These are phyloP conservation scores for Mycena vulgaris DNA, from an alignment of 768 basidiomycete genomes.

Conservation along the genomic window DNA sequence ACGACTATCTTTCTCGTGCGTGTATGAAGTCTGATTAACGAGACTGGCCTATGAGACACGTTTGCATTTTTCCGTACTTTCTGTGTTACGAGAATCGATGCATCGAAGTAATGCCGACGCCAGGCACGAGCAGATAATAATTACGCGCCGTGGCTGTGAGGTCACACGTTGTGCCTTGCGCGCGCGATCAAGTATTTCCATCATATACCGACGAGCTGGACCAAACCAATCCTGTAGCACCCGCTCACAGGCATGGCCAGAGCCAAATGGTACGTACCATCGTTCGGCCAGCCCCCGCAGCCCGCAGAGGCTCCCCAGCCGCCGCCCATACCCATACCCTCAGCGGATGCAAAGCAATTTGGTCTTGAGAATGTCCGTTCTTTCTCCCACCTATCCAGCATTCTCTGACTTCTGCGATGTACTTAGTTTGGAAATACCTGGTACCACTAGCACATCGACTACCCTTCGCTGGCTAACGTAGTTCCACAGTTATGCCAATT, in stretches of 20 bases:
- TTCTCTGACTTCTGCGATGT: slow-evolving; percentile 31
- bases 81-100: too few relatives aligned
- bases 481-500: slow-evolving; percentile 90
- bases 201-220: slow-evolving; percentile 14
- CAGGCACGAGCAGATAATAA: slow-evolving; percentile 10
- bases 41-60: too few relatives aligned
- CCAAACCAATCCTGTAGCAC: slow-evolving; percentile 27
- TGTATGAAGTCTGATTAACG: too few relatives aligned
- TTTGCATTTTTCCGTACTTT: background rate
- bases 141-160: background rate
- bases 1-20: too few relatives aligned
- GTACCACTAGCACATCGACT: slow-evolving; percentile 55
- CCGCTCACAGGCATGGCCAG: slow-evolving; percentile 43
- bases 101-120: background rate
- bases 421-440: slow-evolving; percentile 99
- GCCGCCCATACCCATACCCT: slow-evolving; percentile 53
- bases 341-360: slow-evolving; percentile 89
- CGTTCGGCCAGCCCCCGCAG: slow-evolving; percentile 49
- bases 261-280: slow-evolving; percentile 48
- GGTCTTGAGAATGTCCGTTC: slow-evolving; percentile 95
- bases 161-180: too few relatives aligned
- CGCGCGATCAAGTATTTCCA: background rate
- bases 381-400: slow-evolving; percentile 12
- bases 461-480: slow-evolving; percentile 38
- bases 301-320: slow-evolving; percentile 45